A percentile compares a stretch with the other conserved stretches of the same genome.
Conservation (phyloP, 768 basidiomycete species). For the Neoboletus brunneissimus region DNA sequence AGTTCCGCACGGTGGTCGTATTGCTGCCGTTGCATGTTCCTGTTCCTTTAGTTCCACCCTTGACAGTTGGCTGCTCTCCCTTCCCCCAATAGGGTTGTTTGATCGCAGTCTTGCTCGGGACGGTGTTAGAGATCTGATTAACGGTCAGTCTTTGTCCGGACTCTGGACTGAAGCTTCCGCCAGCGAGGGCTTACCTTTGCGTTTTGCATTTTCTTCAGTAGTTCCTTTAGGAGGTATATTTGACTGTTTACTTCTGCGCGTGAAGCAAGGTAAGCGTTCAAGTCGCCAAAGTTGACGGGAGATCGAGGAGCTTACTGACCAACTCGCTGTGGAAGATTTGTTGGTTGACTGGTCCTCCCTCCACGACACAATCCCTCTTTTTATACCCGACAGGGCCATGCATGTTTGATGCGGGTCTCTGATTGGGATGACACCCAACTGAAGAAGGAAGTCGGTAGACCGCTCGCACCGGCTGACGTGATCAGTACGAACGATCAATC, state of each 20-base stretch:
- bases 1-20: not conserved
- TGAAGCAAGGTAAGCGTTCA: not conserved
- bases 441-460: not conserved
- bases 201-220: constrained; percentile 6
- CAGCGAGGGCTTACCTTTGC: constrained; percentile 4
- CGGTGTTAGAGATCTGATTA: not conserved
- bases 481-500: not conserved
- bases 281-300: not conserved
- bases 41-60: not conserved
- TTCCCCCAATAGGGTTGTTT: constrained; percentile 20
- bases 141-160: not conserved
- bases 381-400: constrained; percentile 16
- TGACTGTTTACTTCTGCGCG: constrained; percentile 1
- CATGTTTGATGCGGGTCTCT: not conserved
- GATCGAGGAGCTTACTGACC: constrained; percentile 8
- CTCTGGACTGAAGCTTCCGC: not conserved
- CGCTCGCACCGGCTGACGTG: not conserved
- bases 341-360: not conserved
- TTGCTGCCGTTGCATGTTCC: not conserved
- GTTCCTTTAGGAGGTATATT: not conserved
- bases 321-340: not conserved
- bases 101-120: not conserved
- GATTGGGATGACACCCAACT: not conserved
- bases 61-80: rapidly evolving
- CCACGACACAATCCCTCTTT: not conserved